Evolutionary conservation across 116 monocot species (phyloP), one percentile per base, ranked within the genome.

Genomic region (Thalassia testudinum): DNA sequence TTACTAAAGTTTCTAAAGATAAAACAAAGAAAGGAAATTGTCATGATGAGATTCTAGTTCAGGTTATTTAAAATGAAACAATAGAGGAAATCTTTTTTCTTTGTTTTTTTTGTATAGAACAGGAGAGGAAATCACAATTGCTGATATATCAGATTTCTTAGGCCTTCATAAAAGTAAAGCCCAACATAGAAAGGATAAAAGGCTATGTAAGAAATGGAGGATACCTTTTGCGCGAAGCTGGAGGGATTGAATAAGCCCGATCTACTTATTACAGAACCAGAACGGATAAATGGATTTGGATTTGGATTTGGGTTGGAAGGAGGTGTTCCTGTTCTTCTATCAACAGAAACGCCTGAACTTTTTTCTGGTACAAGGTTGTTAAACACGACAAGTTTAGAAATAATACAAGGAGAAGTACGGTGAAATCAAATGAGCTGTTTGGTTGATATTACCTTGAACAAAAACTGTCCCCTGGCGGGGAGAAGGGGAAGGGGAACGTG

Each of bases 211-310:
- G n/a, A n/a, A n/a, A n/a, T n/a, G n/a, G n/a, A n/a, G n/a, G n/a
- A 27, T 26, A 59, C 54, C 52, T 20, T 24, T 20, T 23, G 40
- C 53, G 24, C 20, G 6, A 23, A 37, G 25, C 70, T 75, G 24
- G 78, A 63, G 24, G 85, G 76, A 21, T 75, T 77, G 14, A 63
- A 49, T 58, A 65, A 42, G 38, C 60, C 48, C 20, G 79, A 50
- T 62, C 71, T 71, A 30, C 42, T 63, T 56, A 84, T 34, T 19
- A 82, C 27, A 60, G 97, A 89, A 37, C 76, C 79, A 25, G 89
- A 89, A 18, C 75, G 76, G 29, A 88, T n/a, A n/a, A n/a, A 52
- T 29, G 28, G 27, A 49, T 24, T 47, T 34, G 60, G 49, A 49
- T 37, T 64, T 47, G 64, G 60, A 21, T n/a, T n/a, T n/a, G n/a